These are phyloP conservation scores for Xylariaceae sp. DNA, from an alignment of 2,329 filamentous ascomycete species.

Conservation along the genomic window DNA sequence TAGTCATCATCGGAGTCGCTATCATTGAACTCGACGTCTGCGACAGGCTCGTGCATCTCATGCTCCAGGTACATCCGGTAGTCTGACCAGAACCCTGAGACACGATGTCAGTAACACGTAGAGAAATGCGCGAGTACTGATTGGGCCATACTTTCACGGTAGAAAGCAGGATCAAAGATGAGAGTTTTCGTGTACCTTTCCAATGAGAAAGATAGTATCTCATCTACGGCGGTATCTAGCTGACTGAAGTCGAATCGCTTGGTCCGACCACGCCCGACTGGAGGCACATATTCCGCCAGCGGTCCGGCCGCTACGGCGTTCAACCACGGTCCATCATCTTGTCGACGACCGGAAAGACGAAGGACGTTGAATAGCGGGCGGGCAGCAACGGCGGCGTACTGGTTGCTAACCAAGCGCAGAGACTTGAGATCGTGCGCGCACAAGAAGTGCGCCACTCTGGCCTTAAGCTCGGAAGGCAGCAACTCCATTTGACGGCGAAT, in stretches of 20 bases:
- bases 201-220: constrained; percentile 10
- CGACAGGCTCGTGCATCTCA: constrained; percentile 12
- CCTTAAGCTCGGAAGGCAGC: constrained; percentile 10
- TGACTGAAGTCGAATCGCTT: constrained; percentile 10
- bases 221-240: constrained; percentile 7
- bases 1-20: background rate
- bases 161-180: constrained; percentile 16
- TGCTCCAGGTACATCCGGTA: constrained; percentile 6
- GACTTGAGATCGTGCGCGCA: constrained; percentile 6
- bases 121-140: background rate
- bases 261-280: background rate
- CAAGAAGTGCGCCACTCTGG: constrained; percentile 7
- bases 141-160: constrained; percentile 4
- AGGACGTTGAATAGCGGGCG: constrained; percentile 12
- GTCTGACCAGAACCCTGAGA: constrained; percentile 11
- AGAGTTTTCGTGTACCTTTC: constrained; percentile 9
- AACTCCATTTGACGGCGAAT: background rate
- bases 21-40: constrained; percentile 4
- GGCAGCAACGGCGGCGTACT: constrained; percentile 9
- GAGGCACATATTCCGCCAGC: background rate
- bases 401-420: constrained; percentile 9
- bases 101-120: background rate
- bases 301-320: background rate
- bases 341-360: constrained; percentile 10
- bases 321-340: constrained; percentile 3